Evolutionary conservation across 2,329 filamentous ascomycete genomes (phyloP), one percentile per base, ranked within the genome.

Genomic region (Sphaerostilbella broomeana): DNA sequence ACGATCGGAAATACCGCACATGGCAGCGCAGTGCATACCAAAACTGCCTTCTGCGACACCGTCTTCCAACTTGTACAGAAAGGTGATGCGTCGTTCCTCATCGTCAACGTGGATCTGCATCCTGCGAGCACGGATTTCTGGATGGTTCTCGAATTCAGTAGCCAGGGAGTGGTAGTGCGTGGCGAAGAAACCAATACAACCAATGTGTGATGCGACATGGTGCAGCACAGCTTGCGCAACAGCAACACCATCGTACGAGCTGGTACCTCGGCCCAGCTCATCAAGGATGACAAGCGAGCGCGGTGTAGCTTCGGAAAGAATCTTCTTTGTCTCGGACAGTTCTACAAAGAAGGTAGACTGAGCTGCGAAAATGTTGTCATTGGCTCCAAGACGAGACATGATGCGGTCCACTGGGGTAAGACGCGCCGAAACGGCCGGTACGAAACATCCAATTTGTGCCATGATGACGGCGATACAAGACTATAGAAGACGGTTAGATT

Each of bases 301-400:
- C 0, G 90, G 84, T 0, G 90, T 95, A 0, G 92, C 92, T 65
- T 97, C 92, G 0, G 86, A 80, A 1, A 98, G 73, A 35, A 98
- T 98, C 71, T 97, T 97, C 69, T 97, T 95, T 0, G 92, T 98
- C 61, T 98, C 92, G 0, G 88, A 89, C 2, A 98, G 70, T 63
- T 98, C 92, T 19, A 98, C 90, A 56, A 98, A 97, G 70, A 98
- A 98, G 3, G 92, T 98, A 11, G 86, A 94, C 61, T 98, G 92
- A 0, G 90, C 86, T 1, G 90, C 92, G 58, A 98, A 97, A 53
- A 98, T 98, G 62, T 97, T 97, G 76, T 98, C 92, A 55, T 97
- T 95, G 33, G 92, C 92, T 8, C 92, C 92, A 0, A 98, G 78
- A 31, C 92, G 86, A 8, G 90, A 97, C 92, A 98, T 98, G 69